Evolutionary conservation across 768 basidiomycete species (phyloP).

Genomic region (Neoboletus magnificus): DNA sequence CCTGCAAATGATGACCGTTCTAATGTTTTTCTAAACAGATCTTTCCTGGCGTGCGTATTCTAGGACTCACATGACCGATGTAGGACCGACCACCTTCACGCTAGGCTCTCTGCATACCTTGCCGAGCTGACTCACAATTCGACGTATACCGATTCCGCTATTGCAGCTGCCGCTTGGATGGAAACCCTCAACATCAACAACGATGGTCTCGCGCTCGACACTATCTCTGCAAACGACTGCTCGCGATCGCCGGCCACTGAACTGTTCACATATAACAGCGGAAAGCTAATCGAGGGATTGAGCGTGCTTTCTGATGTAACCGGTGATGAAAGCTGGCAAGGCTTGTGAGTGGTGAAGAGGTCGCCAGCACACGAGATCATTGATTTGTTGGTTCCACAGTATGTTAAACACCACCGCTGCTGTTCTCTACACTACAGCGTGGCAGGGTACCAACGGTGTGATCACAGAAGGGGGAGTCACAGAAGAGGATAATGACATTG

Average conservation of each 20-base stretch:
- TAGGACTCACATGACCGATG: not conserved
- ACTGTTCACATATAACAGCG: constrained; percentile 54
- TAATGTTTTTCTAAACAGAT: constrained; percentile 20
- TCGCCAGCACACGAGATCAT: not conserved
- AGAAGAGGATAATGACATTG: constrained; percentile 41
- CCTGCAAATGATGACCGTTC: not conserved
- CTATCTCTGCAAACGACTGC: constrained; percentile 46
- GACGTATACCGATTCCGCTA: constrained; percentile 46
- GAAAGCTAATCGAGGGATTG: constrained; percentile 53
- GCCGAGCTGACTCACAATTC: constrained; percentile 43
- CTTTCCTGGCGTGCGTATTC: constrained; percentile 38
- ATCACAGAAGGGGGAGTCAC: constrained; percentile 50
- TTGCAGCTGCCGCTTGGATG: constrained; percentile 48
- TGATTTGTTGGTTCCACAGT: constrained; percentile 20
- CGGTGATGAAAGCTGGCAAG: constrained; percentile 39
- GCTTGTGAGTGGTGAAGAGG: constrained; percentile 32
- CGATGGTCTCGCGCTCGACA: constrained; percentile 44
- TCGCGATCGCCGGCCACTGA: constrained; percentile 42
- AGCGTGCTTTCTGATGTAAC: constrained; percentile 44
- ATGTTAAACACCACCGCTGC: constrained; percentile 38
- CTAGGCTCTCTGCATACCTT: constrained; percentile 48
- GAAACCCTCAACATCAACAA: constrained; percentile 42
- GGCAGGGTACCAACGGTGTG: constrained; percentile 49
- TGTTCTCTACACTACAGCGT: constrained; percentile 41
- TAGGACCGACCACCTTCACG: not conserved